phyloP scores from a whole-genome alignment of 2,329 filamentous ascomycete genomes.

The Coniella lustricola region DNA sequence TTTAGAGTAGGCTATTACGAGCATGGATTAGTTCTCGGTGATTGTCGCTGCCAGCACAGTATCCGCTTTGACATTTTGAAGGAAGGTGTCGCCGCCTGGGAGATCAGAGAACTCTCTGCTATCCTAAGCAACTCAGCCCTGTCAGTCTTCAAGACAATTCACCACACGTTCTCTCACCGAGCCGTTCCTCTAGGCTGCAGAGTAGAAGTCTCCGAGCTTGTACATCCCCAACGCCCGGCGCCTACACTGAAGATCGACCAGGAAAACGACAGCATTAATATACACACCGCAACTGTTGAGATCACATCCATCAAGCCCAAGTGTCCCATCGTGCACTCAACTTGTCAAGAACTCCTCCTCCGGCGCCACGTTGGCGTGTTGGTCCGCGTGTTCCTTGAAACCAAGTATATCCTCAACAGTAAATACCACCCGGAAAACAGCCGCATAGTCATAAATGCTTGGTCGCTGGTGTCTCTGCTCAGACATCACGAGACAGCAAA shows the following conservation, averaged over 20 bases:
- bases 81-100: conserved; percentile 29
- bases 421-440: conserved; percentile 15
- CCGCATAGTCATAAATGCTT: conserved; percentile 6
- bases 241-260: background rate
- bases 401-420: conserved; percentile 4
- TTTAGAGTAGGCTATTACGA: background rate
- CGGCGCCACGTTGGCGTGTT: conserved; percentile 27
- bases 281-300: conserved; percentile 17
- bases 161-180: conserved; percentile 28
- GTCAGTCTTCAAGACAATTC: conserved; percentile 32
- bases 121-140: conserved; percentile 31
- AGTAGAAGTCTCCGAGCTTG: conserved; percentile 4
- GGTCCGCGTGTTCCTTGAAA: conserved; percentile 1
- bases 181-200: conserved; percentile 24
- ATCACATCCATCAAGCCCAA: conserved; percentile 23
- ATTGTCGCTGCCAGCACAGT: conserved; percentile 17
- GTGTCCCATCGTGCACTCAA: conserved; percentile 31
- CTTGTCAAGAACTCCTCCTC: conserved; percentile 33
- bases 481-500: background rate
- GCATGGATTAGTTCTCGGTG: conserved; percentile 3
- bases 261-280: background rate
- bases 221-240: background rate
- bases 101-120: conserved; percentile 29
- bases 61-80: conserved; percentile 22
- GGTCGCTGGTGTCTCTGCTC: background rate